Percentiles rank a stretch among this genome's conserved stretches.
Evolutionary conservation across 176 grass and related monocot genomes (phyloP).

Genomic region (Carex littledalei): DNA sequence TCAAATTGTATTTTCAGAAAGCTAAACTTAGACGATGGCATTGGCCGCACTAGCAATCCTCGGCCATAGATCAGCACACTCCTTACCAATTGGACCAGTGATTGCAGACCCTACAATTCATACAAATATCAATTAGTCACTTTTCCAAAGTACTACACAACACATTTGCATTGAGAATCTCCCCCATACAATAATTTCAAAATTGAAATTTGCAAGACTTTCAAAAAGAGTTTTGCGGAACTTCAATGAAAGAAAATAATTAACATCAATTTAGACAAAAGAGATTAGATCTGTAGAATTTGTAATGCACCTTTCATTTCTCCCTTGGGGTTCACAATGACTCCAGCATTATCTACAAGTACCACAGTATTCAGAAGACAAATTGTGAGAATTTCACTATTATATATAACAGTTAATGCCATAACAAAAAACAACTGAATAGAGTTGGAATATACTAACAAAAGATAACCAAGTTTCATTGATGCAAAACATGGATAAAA

Average conservation of each 20-base stretch:
- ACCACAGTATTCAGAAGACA: not conserved
- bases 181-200: not conserved
- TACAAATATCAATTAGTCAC: not conserved
- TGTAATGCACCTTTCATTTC: constrained; percentile 29
- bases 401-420: not conserved
- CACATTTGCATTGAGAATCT: not conserved
- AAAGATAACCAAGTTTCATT: not conserved
- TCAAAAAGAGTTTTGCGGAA: not conserved
- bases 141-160: not conserved
- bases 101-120: constrained; percentile 23
- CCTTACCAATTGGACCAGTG: constrained; percentile 29
- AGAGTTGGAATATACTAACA: not conserved
- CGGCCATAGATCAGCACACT: constrained; percentile 31
- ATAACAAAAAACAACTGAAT: not conserved
- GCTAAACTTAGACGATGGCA: constrained; percentile 22
- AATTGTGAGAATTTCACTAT: not conserved
- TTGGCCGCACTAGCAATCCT: constrained; percentile 35
- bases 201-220: not conserved
- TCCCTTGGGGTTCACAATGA: constrained; percentile 34
- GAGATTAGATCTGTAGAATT: not conserved
- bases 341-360: constrained; percentile 31
- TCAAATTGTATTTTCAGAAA: not conserved
- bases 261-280: not conserved
- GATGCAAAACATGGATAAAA: not conserved
- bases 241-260: too few relatives aligned